phyloP scores from a whole-genome alignment of 176 grass and related monocot species.

The Oryza longistaminata region DNA sequence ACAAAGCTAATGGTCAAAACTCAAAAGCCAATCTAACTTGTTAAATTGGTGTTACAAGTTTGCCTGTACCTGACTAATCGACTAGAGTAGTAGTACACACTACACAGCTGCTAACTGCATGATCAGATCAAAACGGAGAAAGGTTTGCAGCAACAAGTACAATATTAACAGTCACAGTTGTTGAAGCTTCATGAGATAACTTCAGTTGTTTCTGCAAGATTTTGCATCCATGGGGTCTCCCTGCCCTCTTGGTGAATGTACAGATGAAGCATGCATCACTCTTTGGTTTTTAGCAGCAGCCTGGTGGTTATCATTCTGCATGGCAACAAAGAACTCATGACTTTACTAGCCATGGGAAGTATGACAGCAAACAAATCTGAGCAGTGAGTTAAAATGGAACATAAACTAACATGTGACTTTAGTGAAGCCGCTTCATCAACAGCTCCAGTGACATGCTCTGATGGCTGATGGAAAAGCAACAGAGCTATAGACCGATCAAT shows the following conservation, averaged over 20 bases:
- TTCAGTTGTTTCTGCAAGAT: conserved; percentile 25
- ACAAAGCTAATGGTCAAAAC: conserved; percentile 28
- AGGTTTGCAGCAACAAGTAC: conserved; percentile 17
- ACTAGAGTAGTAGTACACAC: conserved; percentile 9
- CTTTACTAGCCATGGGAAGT: neutral
- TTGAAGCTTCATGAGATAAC: neutral
- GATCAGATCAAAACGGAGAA: neutral
- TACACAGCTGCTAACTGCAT: neutral
- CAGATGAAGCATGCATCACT: conserved; percentile 11
- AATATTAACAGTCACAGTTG: conserved; percentile 23
- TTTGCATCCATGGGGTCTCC: conserved; percentile 5
- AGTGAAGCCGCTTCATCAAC: conserved; percentile 43
- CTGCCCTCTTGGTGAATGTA: conserved; percentile 29
- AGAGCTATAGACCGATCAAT: conserved; percentile 88
- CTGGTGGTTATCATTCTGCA: conserved; percentile 47
- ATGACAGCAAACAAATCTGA: neutral
- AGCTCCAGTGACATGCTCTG: conserved; percentile 31
- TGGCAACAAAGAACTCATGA: neutral
- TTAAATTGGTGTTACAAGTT: conserved; percentile 23
- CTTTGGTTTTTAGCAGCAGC: conserved; percentile 31
- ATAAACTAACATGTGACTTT: conserved; percentile 47
- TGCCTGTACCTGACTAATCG: conserved; percentile 8
- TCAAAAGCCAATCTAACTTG: conserved; percentile 28
- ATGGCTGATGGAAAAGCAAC: conserved; percentile 72
- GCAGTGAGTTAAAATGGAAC: neutral